Evolutionary conservation across 345 rosid genomes (phyloP).

Genomic region (Hibiscus mutabilis): DNA sequence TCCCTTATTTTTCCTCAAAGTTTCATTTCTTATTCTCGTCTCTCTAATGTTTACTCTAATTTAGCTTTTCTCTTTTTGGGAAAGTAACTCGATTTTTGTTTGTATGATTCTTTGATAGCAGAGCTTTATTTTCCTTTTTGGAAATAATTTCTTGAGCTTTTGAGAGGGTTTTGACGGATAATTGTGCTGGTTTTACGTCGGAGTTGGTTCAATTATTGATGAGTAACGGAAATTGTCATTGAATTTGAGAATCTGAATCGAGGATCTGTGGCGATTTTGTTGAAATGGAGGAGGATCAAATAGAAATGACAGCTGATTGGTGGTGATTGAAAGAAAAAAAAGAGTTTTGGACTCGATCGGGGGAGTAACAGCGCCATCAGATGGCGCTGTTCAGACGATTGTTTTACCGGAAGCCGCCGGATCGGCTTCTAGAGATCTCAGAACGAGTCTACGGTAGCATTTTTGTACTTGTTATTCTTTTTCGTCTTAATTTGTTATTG

Average conservation of each 20-base stretch:
- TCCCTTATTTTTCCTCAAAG: background rate
- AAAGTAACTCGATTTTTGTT: background rate
- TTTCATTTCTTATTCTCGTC: background rate
- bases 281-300: slow-evolving; percentile 9
- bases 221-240: background rate
- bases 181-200: background rate
- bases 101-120: background rate
- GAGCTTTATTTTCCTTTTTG: background rate
- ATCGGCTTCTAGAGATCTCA: slow-evolving; percentile 98
- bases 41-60: background rate
- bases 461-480: background rate
- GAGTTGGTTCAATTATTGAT: slow-evolving; percentile 13
- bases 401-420: slow-evolving; percentile 98
- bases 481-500: background rate
- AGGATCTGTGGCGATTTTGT: slow-evolving; percentile 35
- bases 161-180: background rate
- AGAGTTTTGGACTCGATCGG: slow-evolving; percentile 78
- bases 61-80: background rate
- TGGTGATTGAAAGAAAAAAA: slow-evolving; percentile 19
- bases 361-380: slow-evolving; percentile 93
- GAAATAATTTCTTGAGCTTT: background rate
- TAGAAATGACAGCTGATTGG: slow-evolving; percentile 27
- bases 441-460: slow-evolving; percentile 85
- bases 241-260: background rate
- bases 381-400: slow-evolving; percentile 99